Evolutionary conservation across 192 early-diverging fungal genomes (phyloP), one percentile per base, ranked within the genome.

Genomic region (Entophlyctis luteolus): DNA sequence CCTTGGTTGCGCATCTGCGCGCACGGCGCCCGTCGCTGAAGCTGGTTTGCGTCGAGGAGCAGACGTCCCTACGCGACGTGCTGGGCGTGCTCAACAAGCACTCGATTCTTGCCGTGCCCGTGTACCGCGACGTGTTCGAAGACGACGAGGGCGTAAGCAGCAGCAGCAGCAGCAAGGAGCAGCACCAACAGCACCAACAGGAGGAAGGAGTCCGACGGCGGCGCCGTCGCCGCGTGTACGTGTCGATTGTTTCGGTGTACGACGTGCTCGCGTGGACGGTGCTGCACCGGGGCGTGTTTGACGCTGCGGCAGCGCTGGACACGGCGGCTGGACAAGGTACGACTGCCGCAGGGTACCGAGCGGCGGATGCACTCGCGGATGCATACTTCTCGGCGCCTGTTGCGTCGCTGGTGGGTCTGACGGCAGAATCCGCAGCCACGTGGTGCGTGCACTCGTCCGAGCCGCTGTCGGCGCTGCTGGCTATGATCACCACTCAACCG

Each of bases 181-280:
- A n/a, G n/a, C n/a, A n/a, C n/a, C n/a, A n/a, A n/a, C n/a, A n/a
- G n/a, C n/a, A n/a, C n/a, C n/a, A n/a, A n/a, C n/a, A n/a, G n/a
- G n/a, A n/a, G n/a, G n/a, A n/a, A n/a, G n/a, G n/a, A n/a, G n/a
- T n/a, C n/a, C n/a, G n/a, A n/a, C n/a, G n/a, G n/a, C n/a, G n/a
- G n/a, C n/a, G n/a, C n/a, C n/a, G n/a, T n/a, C n/a, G n/a, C n/a
- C n/a, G n/a, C n/a, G n/a, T n/a, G n/a, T 75, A 65, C 46, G 49
- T 52, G n/a, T 78, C 79, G 18, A 84, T 84, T 46, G 62, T 84
- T n/a, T 76, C 73, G 29, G 65, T 84, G 42, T 79, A 74, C 47
- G 82, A 84, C 57, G 69, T 84, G 45, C 55, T 81, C 0, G 75
- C 70, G 0, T 72, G 46, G 54, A 78, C 79, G 0, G 82, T 84